Conservation (phyloP, 176 grass and related monocot species). For the Urochloa ruziziensis region DNA sequence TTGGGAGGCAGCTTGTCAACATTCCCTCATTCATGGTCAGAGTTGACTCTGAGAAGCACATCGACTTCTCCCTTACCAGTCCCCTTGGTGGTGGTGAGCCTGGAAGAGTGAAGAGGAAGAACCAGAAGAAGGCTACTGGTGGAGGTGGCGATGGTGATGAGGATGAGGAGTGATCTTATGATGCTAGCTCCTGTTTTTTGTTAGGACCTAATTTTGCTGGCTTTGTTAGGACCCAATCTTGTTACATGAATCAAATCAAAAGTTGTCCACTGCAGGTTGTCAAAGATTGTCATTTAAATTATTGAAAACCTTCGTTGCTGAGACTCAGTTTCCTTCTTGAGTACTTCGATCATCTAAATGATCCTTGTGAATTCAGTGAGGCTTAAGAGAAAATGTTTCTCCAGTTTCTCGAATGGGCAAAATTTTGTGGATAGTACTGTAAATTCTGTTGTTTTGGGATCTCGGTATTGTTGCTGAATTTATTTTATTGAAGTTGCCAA, state of each 20-base stretch:
- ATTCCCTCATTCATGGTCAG: conserved; percentile 83
- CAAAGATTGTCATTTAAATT: conserved; percentile 8
- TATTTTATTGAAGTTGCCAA: not conserved
- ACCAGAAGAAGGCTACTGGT: conserved; percentile 61
- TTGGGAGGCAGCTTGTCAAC: conserved; percentile 76
- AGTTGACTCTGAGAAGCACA: conserved; percentile 73
- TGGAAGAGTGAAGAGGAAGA: conserved; percentile 82
- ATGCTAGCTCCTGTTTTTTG: conserved; percentile 19
- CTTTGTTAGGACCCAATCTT: conserved; percentile 38
- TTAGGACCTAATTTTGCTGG: conserved; percentile 41
- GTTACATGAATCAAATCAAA: conserved; percentile 24
- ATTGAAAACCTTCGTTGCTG: not conserved
- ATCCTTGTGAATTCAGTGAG: conserved; percentile 3
- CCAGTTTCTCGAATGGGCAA: not conserved
- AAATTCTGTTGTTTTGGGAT: not conserved
- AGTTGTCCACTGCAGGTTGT: not conserved
- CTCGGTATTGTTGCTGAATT: no score
- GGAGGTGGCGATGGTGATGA: conserved; percentile 58
- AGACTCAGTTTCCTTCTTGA: not conserved
- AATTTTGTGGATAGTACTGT: not conserved
- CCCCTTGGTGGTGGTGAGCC: conserved; percentile 62
- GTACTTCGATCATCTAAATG: not conserved
- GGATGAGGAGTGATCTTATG: conserved; percentile 37
- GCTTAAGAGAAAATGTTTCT: not conserved
- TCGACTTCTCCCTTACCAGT: conserved; percentile 73